Evolutionary conservation across 768 basidiomycete species (phyloP), one percentile per base, ranked within the genome.

Genomic region (Hypsizygus marmoreus): DNA sequence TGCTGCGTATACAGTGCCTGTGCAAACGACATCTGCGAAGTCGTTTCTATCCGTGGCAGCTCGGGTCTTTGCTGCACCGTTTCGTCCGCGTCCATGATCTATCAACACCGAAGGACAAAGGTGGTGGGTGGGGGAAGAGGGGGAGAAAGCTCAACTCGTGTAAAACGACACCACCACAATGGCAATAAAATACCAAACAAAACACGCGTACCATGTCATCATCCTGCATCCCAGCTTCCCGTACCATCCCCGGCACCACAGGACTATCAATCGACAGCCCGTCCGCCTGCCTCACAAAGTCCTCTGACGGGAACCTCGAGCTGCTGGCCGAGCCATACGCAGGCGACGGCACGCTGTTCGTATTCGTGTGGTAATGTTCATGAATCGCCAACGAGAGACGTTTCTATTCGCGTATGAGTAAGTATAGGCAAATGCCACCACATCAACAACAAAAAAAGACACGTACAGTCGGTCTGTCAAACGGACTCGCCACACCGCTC

Each of bases 221-320:
- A 54, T 82, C 82, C 26, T 56, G 32, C 1, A 43, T 40, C 34
- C 44, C 49, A 25, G 32, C 9, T 26, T 26, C 7, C 7, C 23
- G 9, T 22, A 39, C 33, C 12, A 40, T 23, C 10, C 33, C 58
- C 33, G 59, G 44, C 23, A 61, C 62, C 35, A 66, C 55, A 33
- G 80, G 77, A 50, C 80, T 80, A 42, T 77, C 75, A 16, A 90
- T 84, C n/a, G 76, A 74, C 49, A 90, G 73, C 36, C 76, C 82
- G 43, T 79, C 75, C 4, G 88, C 78, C 58, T 83, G 85, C 47
- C 73, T 71, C 9, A 90, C 87, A 88, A 86, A 91, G 57, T 90
- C 87, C 47, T 88, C 88, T 7, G 79, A 75, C 13, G 67, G 63
- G 31, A 73, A 67, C 20, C 72, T 63, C 54, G 74, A 71, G 53